Percentiles rank a stretch among this genome's conserved stretches.
phyloP scores from a whole-genome alignment of 148 eudicot genomes.

The Camellia lanceoleosa region DNA sequence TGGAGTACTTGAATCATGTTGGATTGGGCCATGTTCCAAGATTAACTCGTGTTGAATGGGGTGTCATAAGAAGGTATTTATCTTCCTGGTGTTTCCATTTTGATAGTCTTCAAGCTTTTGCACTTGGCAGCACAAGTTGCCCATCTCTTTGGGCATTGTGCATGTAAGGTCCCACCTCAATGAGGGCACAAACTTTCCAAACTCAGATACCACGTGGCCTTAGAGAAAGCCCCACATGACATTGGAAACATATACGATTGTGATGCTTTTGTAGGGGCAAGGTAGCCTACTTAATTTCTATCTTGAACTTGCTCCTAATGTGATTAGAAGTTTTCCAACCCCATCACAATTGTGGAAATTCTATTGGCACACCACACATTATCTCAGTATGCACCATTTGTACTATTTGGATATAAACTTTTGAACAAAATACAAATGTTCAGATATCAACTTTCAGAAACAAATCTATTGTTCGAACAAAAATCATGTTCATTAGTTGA shows the following conservation, averaged over 20 bases:
- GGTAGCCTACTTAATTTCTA: neutral
- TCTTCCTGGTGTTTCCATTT: neutral
- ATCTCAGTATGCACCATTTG: no score
- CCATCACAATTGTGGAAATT: neutral
- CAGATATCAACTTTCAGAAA: no score
- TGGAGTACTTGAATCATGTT: conserved; percentile 91
- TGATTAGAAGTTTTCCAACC: neutral
- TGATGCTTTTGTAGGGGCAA: neutral
- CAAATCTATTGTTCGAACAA: no score
- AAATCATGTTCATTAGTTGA: no score
- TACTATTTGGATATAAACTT: no score
- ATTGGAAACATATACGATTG: neutral
- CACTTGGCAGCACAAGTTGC: neutral
- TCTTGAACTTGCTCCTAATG: neutral
- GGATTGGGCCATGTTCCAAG: conserved; percentile 97
- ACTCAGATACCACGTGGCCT: neutral
- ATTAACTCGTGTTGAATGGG: conserved; percentile 98
- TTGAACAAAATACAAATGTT: no score
- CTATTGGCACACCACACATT: no score
- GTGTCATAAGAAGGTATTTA: conserved; percentile 91
- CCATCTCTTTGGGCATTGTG: neutral
- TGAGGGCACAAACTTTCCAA: neutral
- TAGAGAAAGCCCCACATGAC: neutral
- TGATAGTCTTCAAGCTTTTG: neutral
- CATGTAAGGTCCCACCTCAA: neutral